Evolutionary conservation across 1,139 yeast species (phyloP), one percentile per base, ranked within the genome.

Genomic region (Candida labiduridarum): DNA sequence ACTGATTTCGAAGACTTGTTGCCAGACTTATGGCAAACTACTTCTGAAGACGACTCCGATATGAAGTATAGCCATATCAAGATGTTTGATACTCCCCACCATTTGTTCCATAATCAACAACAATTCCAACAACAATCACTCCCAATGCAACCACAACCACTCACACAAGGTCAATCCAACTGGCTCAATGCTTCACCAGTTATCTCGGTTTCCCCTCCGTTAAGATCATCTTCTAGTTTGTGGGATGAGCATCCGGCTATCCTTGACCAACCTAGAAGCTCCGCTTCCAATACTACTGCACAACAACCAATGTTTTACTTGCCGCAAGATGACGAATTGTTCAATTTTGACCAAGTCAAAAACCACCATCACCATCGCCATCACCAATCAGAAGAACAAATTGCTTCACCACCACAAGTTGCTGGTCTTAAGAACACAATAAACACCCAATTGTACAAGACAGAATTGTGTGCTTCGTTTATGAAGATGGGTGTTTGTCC

Each of bases 381-480:
- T 19, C 39, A 31, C 18, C 50, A 36, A n/a, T 38, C 9, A 8
- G 36, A 38, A 1, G 43, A 43, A 14, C 42, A 25, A 31, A 15
- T 39, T 22, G 15, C 39, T 29, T 15, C 47, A 43, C 38, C 31
- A 10, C 25, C 14, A 30, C 41, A 43, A 30, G 38, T 29, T 35
- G 25, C 27, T 16, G 12, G 3, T 19, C 25, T 42, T 15, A 45
- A 45, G 15, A 47, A 39, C 25, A 46, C 51, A 27, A 79, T 85
- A 52, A 88, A 87, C 65, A 85, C 88, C 47, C 87, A 82, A 55
- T 76, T 91, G 45, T 91, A 90, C 79, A 91, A 91, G 72, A 91
- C 97, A 0, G 97, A 91, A 68, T 78, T 91, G 53, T 91, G 97
- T 68, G 89, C 86, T 35, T 84, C 92, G 36, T 91, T 77, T 66